Percentiles rank a stretch among this genome's conserved stretches.
Evolutionary conservation across 805 yeast species (phyloP).

Genomic region (Metschnikowia reukaufii): DNA sequence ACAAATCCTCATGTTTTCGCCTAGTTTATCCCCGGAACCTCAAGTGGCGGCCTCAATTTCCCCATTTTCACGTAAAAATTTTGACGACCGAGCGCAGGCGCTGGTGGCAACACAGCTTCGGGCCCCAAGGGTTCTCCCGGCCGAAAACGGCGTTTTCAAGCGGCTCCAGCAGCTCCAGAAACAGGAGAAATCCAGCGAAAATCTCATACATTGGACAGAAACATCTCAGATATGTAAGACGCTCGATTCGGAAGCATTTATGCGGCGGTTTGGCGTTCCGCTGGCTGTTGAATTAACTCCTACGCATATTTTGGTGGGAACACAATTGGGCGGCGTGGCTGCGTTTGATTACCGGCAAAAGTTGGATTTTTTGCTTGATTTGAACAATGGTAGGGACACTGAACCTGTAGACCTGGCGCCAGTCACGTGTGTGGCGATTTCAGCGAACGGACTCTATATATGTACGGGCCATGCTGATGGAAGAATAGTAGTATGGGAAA

Average conservation of each 20-base stretch:
- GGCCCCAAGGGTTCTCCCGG: not conserved
- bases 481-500: conserved; percentile 66
- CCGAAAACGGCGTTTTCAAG: not conserved
- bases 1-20: too few species aligned
- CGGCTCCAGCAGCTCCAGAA: not conserved
- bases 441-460: conserved; percentile 59
- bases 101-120: conserved; percentile 14
- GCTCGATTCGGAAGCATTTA: conserved; percentile 26
- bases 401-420: not conserved
- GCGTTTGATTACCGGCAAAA: conserved; percentile 70
- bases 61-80: conserved; percentile 17
- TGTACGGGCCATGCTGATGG: conserved; percentile 74
- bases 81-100: conserved; percentile 42
- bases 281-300: conserved; percentile 27
- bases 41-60: too few species aligned
- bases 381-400: not conserved
- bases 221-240: conserved; percentile 21
- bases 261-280: conserved; percentile 25
- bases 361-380: conserved; percentile 42
- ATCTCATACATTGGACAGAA: conserved; percentile 28
- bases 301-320: conserved; percentile 60
- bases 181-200: not conserved
- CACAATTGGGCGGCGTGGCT: conserved; percentile 61
- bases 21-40: too few species aligned
- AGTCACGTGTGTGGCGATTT: conserved; percentile 31